Evolutionary conservation across 495 filamentous ascomycete species (phyloP).

Genomic region (Chaetomidium leptoderma): DNA sequence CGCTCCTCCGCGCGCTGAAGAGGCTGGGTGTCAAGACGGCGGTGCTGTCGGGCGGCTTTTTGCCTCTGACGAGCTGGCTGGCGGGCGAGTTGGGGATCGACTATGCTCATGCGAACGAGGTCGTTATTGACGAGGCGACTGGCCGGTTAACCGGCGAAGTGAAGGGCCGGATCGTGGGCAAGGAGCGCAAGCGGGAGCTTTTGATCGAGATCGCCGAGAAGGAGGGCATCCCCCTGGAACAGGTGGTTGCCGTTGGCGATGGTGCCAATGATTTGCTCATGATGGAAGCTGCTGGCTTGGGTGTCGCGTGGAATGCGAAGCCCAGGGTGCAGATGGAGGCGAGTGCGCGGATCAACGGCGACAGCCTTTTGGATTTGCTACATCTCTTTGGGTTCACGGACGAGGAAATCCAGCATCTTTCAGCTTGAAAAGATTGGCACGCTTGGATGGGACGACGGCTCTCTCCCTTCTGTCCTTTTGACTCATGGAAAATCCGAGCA

Average conservation of each 20-base stretch:
- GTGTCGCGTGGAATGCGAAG: constrained; percentile 93
- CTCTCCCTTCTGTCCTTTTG: not conserved
- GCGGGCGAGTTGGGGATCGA: constrained; percentile 76
- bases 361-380: constrained; percentile 73
- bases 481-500: no score
- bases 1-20: constrained; percentile 69
- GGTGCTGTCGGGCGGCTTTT: constrained; percentile 87
- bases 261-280: constrained; percentile 94
- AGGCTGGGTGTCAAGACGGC: constrained; percentile 75
- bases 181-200: constrained; percentile 70
- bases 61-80: constrained; percentile 82
- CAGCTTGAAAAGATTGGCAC: constrained; percentile 14
- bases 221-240: constrained; percentile 64
- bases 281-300: constrained; percentile 82
- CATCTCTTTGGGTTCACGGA: constrained; percentile 75
- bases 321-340: constrained; percentile 84
- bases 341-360: constrained; percentile 73
- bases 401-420: constrained; percentile 57
- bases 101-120: constrained; percentile 82
- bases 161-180: constrained; percentile 73
- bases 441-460: not conserved
- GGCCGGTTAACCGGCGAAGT: constrained; percentile 77
- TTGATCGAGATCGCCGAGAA: constrained; percentile 71
- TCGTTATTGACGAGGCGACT: constrained; percentile 57
- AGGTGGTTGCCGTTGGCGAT: constrained; percentile 84